Conservation (phyloP, 768 basidiomycete species). For the Termitomyces heimii region DNA sequence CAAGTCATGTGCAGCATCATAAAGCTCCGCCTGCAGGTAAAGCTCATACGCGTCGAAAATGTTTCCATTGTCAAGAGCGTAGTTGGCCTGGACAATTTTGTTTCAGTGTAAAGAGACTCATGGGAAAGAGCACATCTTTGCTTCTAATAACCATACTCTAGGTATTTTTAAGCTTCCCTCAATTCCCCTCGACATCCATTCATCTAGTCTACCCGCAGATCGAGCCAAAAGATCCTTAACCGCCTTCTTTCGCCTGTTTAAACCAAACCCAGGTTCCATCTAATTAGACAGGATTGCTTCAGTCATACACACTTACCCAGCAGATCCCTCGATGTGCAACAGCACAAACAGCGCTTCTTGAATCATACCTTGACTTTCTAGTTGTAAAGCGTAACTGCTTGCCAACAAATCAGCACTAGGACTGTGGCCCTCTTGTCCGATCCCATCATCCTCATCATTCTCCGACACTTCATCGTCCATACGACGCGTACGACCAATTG, state of each 20-base stretch:
- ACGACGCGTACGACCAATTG: constrained; percentile 24
- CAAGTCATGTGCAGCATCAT: constrained; percentile 73
- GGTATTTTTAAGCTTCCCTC: constrained; percentile 80
- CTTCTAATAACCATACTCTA: constrained; percentile 82
- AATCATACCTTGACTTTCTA: constrained; percentile 77
- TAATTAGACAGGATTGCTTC: background rate
- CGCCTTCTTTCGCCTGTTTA: constrained; percentile 68
- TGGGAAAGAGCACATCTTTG: constrained; percentile 48
- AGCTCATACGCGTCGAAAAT: constrained; percentile 73
- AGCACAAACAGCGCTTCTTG: constrained; percentile 87
- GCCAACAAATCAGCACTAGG: constrained; percentile 80
- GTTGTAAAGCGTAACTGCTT: constrained; percentile 78
- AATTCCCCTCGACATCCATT: constrained; percentile 68
- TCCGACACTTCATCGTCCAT: constrained; percentile 19
- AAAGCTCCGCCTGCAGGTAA: constrained; percentile 64
- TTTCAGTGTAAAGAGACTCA: background rate
- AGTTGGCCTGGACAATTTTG: constrained; percentile 46
- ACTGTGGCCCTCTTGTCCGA: constrained; percentile 45
- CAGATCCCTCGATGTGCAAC: constrained; percentile 77
- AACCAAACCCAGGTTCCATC: background rate
- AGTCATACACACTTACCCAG: constrained; percentile 52
- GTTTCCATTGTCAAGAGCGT: constrained; percentile 54
- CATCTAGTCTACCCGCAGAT: constrained; percentile 58
- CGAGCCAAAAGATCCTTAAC: constrained; percentile 78
- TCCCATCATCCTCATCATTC: constrained; percentile 37